Evolutionary conservation across 2,329 filamentous ascomycete species (phyloP), one percentile per base, ranked within the genome.

Genomic region (Penicillium janthinellum): DNA sequence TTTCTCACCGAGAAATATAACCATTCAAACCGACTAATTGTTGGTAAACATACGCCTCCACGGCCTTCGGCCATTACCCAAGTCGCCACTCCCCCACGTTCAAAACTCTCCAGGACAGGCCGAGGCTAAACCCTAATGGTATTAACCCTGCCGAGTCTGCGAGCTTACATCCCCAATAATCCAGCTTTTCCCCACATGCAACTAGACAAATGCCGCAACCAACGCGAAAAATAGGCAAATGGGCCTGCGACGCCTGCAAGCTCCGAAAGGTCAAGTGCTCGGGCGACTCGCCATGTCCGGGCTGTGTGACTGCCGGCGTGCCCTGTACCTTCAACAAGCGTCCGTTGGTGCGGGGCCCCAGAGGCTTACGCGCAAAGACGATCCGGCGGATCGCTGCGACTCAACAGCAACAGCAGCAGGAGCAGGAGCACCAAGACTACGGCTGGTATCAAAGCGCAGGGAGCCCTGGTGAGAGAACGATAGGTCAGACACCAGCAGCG

Each of bases 201-300:
- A 34, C 48, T 38, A 15, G 48, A 51, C 34, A 51, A 51, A 51
- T 51, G 49, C 49, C 49, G 35, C 49, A 51, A 38, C 17, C 49
- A 2, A 39, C 49, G 14, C 25, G 49, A 38, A 51, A 51, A 39
- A 51, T 51, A 15, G 22, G 35, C 8, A 51, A 51, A 51, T 51
- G 49, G 49, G 49, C 49, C 49, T 51, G 49, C 22, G 49, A 51
- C 22, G 49, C 49, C 4, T 51, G 49, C 34, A 51, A 51, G 17
- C 49, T 51, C 14, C 49, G 49, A 20, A 51, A 51, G 35, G 35
- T 51, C 31, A 51, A 51, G 37, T 51, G 49, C 34, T 51, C 49
- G 20, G 25, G 49, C 25, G 49, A 51, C 10, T 39, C 49, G 49
- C 49, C 49, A 22, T 51, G 49, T 39, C 10, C 31, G 5, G 49